phyloP scores from a whole-genome alignment of 768 basidiomycete genomes.

The Podaxis sp. region DNA sequence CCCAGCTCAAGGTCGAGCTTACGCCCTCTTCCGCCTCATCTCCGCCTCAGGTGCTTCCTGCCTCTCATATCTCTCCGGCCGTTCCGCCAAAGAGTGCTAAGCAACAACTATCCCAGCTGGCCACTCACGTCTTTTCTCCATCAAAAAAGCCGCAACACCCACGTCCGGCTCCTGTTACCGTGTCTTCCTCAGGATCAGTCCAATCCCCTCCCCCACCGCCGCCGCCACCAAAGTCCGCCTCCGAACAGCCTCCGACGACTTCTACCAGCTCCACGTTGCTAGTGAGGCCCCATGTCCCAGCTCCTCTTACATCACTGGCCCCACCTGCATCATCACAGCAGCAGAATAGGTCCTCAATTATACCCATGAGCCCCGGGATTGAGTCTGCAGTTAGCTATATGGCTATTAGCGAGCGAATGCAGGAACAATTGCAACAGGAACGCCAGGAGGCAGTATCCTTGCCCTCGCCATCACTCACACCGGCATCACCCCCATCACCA shows the following conservation, averaged over 20 bases:
- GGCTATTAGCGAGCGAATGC: constrained; percentile 25
- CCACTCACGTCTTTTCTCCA: constrained; percentile 15
- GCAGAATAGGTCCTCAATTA: constrained; percentile 44
- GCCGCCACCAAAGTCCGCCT: constrained; percentile 24
- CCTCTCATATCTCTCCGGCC: constrained; percentile 6
- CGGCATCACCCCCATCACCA: neutral
- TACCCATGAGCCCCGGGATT: constrained; percentile 53
- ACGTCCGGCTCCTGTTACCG: neutral
- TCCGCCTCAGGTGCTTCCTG: constrained; percentile 6
- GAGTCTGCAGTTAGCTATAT: constrained; percentile 56
- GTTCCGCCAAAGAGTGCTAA: constrained; percentile 17
- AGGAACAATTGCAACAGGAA: constrained; percentile 11
- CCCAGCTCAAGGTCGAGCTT: constrained; percentile 16
- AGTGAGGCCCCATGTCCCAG: constrained; percentile 19
- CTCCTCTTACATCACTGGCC: constrained; percentile 1
- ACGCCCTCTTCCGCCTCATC: constrained; percentile 20
- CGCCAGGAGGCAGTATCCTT: constrained; percentile 1
- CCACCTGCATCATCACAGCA: constrained; percentile 1
- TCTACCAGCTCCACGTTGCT: neutral
- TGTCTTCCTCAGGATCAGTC: constrained; percentile 25
- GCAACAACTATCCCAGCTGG: constrained; percentile 34
- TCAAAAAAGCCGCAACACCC: constrained; percentile 32
- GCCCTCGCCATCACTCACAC: neutral
- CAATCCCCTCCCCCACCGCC: constrained; percentile 28
- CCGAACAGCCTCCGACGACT: neutral